A percentile compares a stretch with the other conserved stretches of the same genome.
Conservation (phyloP, 2,329 filamentous ascomycete genomes). For the Colletotrichum trifolii region DNA sequence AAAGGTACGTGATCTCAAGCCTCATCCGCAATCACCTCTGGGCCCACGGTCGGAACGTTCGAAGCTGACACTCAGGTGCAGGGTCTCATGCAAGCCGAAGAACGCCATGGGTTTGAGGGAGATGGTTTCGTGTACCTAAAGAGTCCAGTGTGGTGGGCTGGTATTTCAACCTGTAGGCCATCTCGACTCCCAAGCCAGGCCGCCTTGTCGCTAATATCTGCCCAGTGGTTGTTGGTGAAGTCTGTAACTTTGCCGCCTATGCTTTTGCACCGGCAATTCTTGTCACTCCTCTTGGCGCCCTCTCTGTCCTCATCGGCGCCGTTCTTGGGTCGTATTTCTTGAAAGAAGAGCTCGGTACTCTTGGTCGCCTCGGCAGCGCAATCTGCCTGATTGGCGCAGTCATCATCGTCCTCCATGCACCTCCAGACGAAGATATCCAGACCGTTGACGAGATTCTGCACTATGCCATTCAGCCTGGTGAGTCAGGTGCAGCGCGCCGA, state of each 20-base stretch:
- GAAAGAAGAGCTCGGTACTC: conserved; percentile 85
- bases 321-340: conserved; percentile 96
- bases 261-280: conserved; percentile 99
- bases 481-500: conserved; percentile 38
- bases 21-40: conserved; percentile 1
- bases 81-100: conserved; percentile 90
- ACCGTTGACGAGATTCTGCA: conserved; percentile 92
- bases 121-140: conserved; percentile 94
- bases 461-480: conserved; percentile 92
- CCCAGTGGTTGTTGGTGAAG: conserved; percentile 88
- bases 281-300: conserved; percentile 91
- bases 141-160: conserved; percentile 97
- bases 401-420: conserved; percentile 97
- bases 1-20: conserved; percentile 71
- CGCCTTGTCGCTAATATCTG: conserved; percentile 12
- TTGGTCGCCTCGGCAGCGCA: conserved; percentile 95
- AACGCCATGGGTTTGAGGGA: conserved; percentile 94
- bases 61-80: conserved; percentile 49
- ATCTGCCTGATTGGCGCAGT: conserved; percentile 96
- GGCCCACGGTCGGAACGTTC: conserved; percentile 22
- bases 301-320: conserved; percentile 94
- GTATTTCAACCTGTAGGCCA: conserved; percentile 85
- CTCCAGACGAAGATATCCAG: conserved; percentile 89
- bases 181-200: conserved; percentile 2
- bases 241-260: conserved; percentile 98